Base-by-base conservation (phyloP, 306 rosid species). In the Vigna nakashimae region DNA sequence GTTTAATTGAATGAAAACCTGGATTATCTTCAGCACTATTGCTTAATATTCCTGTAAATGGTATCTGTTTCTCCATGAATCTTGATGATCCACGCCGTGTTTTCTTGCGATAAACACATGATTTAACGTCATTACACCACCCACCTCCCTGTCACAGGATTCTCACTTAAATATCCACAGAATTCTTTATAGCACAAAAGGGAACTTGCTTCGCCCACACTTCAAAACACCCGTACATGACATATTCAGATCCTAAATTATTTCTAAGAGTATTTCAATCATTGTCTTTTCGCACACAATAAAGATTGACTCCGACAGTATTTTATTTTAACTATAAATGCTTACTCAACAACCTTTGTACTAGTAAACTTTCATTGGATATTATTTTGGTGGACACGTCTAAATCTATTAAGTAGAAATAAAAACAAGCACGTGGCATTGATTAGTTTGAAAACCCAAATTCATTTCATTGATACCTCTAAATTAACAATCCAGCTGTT, bases 141-240 rank as follows among this genome's bases (percentile, higher is more conserved):
- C 97, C 98, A 71, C 98, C 98, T 52, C 98, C 98, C 98, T 92
- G 93, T 71, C 89, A 88, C 62, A 77, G 52, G 53, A 85, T 88
- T 68, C 24, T 22, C 75, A 64, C 38, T 75, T 32, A 16, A 76
- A 71, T 70, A 76, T 63, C 58, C 78, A 62, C 60, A 81, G 14
- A 69, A 24, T 20, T 36, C 17, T 79, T 28, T 62, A 62, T 51
- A 69, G 50, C 43, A 18, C 34, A 63, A 12, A 8, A 14, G 45
- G 15, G 40, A 68, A 67, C 62, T 56, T 45, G 38, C 60, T 65
- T 26, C 58, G 28, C 26, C 46, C 70, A 70, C 72, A 56, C 34
- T 65, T n/a, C 13, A 65, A 74, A 76, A 71, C 73, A 55, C 15
- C 15, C 48, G 7, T 45, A 18, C 40, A 51, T 34, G 68, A 55